Percentiles rank a stretch among this genome's conserved stretches.
These are phyloP conservation scores for Rickenella mellea DNA, from an alignment of 768 basidiomycete genomes.

Conservation along the genomic window DNA sequence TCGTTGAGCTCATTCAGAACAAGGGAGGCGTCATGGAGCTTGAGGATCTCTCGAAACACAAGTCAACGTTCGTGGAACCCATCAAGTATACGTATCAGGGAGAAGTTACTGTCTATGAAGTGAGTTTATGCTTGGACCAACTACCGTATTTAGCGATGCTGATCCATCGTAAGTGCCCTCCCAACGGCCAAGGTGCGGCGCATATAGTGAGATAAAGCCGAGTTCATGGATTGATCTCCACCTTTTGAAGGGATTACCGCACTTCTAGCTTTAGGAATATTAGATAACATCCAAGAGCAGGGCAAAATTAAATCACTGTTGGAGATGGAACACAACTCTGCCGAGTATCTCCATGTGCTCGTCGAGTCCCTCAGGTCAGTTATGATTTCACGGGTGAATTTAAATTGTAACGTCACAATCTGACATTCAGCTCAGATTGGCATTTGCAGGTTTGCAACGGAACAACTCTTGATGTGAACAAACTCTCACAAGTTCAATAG, in stretches of 20 bases:
- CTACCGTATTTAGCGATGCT: not conserved
- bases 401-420: not conserved
- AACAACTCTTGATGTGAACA: not conserved
- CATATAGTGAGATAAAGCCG: not conserved
- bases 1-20: constrained; percentile 76
- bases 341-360: constrained; percentile 79
- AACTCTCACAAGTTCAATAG: constrained; percentile 24
- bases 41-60: constrained; percentile 82
- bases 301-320: constrained; percentile 58
- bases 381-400: not conserved
- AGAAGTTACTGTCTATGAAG: constrained; percentile 89
- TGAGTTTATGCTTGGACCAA: constrained; percentile 18
- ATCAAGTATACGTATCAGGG: constrained; percentile 83
- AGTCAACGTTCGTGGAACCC: constrained; percentile 74
- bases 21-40: constrained; percentile 91
- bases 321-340: constrained; percentile 84
- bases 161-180: constrained; percentile 59
- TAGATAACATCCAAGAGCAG: constrained; percentile 77
- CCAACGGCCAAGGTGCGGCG: constrained; percentile 81
- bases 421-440: constrained; percentile 21
- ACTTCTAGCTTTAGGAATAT: constrained; percentile 83
- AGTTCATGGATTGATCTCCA: not conserved
- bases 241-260: constrained; percentile 65
- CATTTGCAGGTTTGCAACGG: constrained; percentile 55
- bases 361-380: constrained; percentile 76